Conservation (phyloP, 176 grass and related monocot species). For the Oryza rufipogon region DNA sequence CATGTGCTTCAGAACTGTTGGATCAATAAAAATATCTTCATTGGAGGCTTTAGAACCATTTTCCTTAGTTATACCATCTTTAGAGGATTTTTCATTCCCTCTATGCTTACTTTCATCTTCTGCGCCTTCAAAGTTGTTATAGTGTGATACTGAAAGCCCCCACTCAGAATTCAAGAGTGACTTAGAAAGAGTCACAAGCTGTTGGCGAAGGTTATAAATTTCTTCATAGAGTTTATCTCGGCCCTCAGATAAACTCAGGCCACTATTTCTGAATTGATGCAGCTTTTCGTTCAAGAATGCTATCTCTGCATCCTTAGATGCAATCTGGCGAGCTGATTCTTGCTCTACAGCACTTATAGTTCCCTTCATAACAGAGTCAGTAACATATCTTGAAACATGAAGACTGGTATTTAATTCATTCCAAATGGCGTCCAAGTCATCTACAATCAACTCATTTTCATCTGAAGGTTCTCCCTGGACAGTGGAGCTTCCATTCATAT, state of each 20-base stretch:
- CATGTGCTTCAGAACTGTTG: constrained; percentile 38
- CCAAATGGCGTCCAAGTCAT: constrained; percentile 47
- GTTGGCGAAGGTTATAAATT: constrained; percentile 49
- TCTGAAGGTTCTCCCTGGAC: constrained; percentile 24
- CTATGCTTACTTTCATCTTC: constrained; percentile 48
- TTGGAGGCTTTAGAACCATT: background rate
- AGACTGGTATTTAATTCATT: constrained; percentile 46
- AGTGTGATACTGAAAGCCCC: constrained; percentile 48
- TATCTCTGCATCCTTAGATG: constrained; percentile 61
- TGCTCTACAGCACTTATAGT: constrained; percentile 50
- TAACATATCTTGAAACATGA: constrained; percentile 52
- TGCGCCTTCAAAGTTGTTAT: constrained; percentile 45
- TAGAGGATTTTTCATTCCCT: constrained; percentile 36
- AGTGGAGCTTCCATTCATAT: constrained; percentile 16
- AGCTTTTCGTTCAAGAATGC: constrained; percentile 44
- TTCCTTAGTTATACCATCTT: constrained; percentile 11
- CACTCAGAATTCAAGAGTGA: constrained; percentile 60
- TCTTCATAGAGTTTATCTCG: constrained; percentile 52
- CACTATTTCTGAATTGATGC: constrained; percentile 30
- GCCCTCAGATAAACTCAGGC: constrained; percentile 24
- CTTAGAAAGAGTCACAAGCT: constrained; percentile 59
- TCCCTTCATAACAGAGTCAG: constrained; percentile 46
- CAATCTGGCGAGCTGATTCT: constrained; percentile 34
- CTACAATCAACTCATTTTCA: constrained; percentile 32
- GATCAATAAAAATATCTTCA: constrained; percentile 27